These are phyloP conservation scores for Phytophthora litchii DNA, from an alignment of 352 stramenopile species.

Conservation along the genomic window DNA sequence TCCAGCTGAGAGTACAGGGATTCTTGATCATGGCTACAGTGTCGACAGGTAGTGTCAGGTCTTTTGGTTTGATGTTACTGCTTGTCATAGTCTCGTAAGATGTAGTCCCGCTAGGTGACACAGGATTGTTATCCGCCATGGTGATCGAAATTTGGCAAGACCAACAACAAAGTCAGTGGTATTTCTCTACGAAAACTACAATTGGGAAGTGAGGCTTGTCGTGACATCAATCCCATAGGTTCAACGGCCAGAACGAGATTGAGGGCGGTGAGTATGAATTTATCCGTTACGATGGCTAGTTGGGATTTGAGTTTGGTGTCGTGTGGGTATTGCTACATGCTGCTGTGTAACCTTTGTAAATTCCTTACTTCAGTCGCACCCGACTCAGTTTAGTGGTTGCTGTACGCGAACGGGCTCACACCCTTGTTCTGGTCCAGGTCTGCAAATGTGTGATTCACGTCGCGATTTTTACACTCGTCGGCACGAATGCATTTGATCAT, in stretches of 20 bases:
- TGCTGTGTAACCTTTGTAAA: not conserved
- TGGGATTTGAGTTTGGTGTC: not conserved
- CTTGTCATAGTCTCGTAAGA: constrained; percentile 13
- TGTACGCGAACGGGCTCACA: constrained; percentile 49
- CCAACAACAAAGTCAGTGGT: not conserved
- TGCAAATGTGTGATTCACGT: constrained; percentile 74
- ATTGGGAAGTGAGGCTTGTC: constrained; percentile 14
- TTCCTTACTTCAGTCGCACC: not conserved
- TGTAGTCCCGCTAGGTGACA: constrained; percentile 15
- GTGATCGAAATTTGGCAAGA: not conserved
- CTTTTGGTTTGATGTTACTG: constrained; percentile 2
- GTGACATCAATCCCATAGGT: constrained; percentile 6
- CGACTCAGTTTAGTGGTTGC: constrained; percentile 18
- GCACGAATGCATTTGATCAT: constrained; percentile 88
- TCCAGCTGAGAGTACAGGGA: constrained; percentile 28
- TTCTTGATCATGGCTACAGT: constrained; percentile 8
- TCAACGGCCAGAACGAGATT: constrained; percentile 7
- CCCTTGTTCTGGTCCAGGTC: constrained; percentile 57
- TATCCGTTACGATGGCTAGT: not conserved
- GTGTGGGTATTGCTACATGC: not conserved
- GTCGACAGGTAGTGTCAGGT: constrained; percentile 11
- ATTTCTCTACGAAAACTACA: not conserved
- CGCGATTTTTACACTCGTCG: constrained; percentile 84
- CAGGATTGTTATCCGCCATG: constrained; percentile 18
- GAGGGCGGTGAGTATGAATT: constrained; percentile 6